Evolutionary conservation across 306 rosid genomes (phyloP), one percentile per base, ranked within the genome.

Genomic region (Fragaria nilgerrensis): DNA sequence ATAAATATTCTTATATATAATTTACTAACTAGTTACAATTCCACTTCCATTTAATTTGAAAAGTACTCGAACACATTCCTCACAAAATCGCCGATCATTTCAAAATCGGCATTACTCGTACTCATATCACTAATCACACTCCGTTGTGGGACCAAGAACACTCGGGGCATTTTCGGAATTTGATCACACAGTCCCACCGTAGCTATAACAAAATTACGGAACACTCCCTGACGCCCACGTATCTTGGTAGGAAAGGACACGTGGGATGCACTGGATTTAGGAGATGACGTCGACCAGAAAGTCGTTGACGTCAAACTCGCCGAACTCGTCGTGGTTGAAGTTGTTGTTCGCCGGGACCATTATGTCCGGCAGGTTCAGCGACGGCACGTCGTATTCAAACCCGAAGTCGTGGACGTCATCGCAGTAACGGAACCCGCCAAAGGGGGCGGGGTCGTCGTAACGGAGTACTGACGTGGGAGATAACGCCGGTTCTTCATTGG

Each of bases 381-480:
- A 78, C 90, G 93, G 80, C 81, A 11, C 75, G 49, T 84, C 94
- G 17, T 85, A 73, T 2, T 83, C 89, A 1, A 87, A 88, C 49
- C 85, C 88, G 4, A 76, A 86, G 1, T 75, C 87, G 4, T 87
- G 92, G 22, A 71, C 89, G 19, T 75, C 82, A 11, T 37, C 86
- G 0, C 88, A 81, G 81, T 78, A 83, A 61, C 83, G 67, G 52
- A 85, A 58, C 9, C 64, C 73, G 20, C 81, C 86, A 1, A 79
- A 83, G 34, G 72, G 32, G 48, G 81, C 23, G 9, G 77, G 47
- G 0, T 69, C 80, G 25, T 79, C 88, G 73, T n/a, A 76, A 3
- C 79, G 68, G 14, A 93, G 80, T 0, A 93, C 97, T 0, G 98
- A 93, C 0, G 90, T 87, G 5, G 98, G 98, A 5, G 96, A 90